These are phyloP conservation scores for Cucumis hystrix DNA, from an alignment of 306 rosid genomes.

Conservation along the genomic window DNA sequence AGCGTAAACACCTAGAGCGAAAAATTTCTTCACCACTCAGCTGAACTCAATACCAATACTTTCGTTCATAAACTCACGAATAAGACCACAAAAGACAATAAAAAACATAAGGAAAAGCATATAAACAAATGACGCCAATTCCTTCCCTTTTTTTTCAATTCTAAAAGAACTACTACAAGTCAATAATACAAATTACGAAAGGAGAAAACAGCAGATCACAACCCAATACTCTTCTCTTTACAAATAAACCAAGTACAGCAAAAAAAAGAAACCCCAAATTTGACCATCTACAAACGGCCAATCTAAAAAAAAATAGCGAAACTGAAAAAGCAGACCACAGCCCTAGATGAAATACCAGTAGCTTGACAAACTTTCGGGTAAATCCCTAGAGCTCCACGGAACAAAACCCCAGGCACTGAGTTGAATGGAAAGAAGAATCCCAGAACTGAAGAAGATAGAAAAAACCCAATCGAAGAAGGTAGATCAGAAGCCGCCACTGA, in stretches of 20 bases:
- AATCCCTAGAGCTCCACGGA: background rate
- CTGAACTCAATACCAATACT: background rate
- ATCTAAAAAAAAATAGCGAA: background rate
- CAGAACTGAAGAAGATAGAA: background rate
- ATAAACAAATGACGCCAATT: background rate
- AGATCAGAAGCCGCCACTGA: background rate
- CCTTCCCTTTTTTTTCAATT: background rate
- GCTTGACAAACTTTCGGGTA: background rate
- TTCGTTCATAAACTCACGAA: background rate
- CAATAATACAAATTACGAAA: background rate
- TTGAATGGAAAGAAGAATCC: background rate
- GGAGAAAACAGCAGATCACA: background rate
- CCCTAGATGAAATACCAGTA: conserved; percentile 6
- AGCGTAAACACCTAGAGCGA: background rate
- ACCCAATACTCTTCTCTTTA: background rate
- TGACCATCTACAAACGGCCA: background rate
- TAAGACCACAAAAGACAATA: background rate
- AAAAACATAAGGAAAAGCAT: background rate
- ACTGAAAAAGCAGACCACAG: background rate
- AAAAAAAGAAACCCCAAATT: background rate
- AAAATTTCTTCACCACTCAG: background rate
- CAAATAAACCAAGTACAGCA: background rate
- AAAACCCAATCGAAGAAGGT: background rate
- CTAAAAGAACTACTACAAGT: background rate
- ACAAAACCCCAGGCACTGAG: background rate